Base-by-base conservation (phyloP, 805 yeast species). In the Myxozyma neglecta region DNA sequence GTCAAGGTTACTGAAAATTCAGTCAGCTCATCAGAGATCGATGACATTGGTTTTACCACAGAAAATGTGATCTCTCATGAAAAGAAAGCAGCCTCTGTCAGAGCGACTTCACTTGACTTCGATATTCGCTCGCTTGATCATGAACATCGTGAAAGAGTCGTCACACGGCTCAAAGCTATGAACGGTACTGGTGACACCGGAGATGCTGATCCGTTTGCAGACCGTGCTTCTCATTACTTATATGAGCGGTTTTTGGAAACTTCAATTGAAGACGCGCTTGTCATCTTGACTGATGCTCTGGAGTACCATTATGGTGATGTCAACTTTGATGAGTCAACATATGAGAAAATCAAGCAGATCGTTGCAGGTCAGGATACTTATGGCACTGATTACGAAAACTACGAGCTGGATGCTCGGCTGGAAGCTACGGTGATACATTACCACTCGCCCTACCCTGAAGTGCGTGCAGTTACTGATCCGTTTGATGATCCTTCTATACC, bases 401-500 rank as follows among this genome's bases (percentile, higher is more conserved):
- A 59, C 18, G 62, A 53, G 34, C 50, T 47, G n/a, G 58, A 59
- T 37, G 40, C 44, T 10, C 24, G 50, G 8, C 32, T 43, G 34
- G 80, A 80, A 60, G 83, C 84, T 8, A 78, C 76, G 37, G 68
- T 81, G 45, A 74, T 72, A 42, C 56, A 60, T 50, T 71, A 69
- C 64, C 83, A 79, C 71, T 88, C 89, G 5, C 87, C 88, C 4
- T 83, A 83, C 63, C 84, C 86, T 5, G 86, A 84, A 68, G 84
- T 84, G 11, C 72, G 87, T 45, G 81, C 87, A 14, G 81, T 86
- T 18, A 84, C 84, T 11, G 85, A 84, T 14, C 80, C 84, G 10
- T 74, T 67, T 54, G 88, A 85, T 66, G 86, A 85, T 61, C 80
- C 80, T 1, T 51, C 66, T 2, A 61, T 79, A 42, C 83, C 84